phyloP scores from a whole-genome alignment of 2,329 filamentous ascomycete species.

The Verruconis gallopava region DNA sequence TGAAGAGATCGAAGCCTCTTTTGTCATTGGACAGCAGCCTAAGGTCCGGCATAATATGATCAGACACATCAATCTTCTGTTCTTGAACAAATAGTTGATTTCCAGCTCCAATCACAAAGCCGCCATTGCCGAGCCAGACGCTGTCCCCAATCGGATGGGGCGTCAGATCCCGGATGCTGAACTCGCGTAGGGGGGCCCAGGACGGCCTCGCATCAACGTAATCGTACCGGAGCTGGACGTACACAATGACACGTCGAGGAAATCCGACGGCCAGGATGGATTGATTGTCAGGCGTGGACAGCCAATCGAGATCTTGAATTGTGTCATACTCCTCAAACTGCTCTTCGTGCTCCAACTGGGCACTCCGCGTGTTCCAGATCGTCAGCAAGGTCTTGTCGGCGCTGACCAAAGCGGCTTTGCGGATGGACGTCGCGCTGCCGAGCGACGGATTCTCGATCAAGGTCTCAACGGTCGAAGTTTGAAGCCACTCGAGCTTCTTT shows the following conservation, averaged over 20 bases:
- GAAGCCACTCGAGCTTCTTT: slow-evolving; percentile 63
- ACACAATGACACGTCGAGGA: slow-evolving; percentile 66
- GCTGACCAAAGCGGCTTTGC: slow-evolving; percentile 77
- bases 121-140: slow-evolving; percentile 75
- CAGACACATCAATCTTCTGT: slow-evolving; percentile 53
- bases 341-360: slow-evolving; percentile 69
- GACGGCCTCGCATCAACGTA: slow-evolving; percentile 81
- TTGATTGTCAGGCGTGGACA: slow-evolving; percentile 76
- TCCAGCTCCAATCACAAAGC: slow-evolving; percentile 76
- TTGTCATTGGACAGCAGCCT: slow-evolving; percentile 35
- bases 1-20: slow-evolving; percentile 57
- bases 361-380: slow-evolving; percentile 80
- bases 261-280: slow-evolving; percentile 89
- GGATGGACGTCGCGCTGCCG: slow-evolving; percentile 72
- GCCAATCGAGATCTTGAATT: slow-evolving; percentile 86
- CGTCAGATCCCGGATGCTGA: slow-evolving; percentile 67
- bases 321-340: slow-evolving; percentile 58
- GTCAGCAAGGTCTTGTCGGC: slow-evolving; percentile 59
- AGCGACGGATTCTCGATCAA: slow-evolving; percentile 59
- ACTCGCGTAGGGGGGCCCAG: slow-evolving; percentile 75
- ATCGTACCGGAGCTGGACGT: slow-evolving; percentile 82
- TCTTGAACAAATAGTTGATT: slow-evolving; percentile 84
- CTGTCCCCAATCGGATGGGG: slow-evolving; percentile 88
- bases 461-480: slow-evolving; percentile 71
- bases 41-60: slow-evolving; percentile 45